phyloP scores from a whole-genome alignment of 1,284 basidiomycete genomes.

The Boletellus dicymbophilus region DNA sequence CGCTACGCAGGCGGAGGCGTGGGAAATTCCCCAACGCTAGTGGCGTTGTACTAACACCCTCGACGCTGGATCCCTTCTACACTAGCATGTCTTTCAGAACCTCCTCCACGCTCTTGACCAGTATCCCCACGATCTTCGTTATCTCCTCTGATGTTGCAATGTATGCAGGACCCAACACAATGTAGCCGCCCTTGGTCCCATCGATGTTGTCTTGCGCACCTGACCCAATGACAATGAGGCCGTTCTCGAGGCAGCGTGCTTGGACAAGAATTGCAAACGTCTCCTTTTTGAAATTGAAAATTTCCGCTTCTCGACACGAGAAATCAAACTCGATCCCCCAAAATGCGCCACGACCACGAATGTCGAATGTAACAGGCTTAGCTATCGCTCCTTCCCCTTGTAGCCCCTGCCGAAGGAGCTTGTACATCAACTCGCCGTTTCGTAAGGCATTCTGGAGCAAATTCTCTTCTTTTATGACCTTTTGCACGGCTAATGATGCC shows the following conservation, averaged over 20 bases:
- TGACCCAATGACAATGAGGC: constrained; percentile 71
- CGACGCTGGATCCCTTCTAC: constrained; percentile 1
- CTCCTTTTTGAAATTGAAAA: constrained; percentile 51
- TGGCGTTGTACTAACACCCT: constrained; percentile 4
- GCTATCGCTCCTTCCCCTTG: constrained; percentile 53
- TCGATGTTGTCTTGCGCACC: constrained; percentile 67
- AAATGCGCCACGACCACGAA: constrained; percentile 80
- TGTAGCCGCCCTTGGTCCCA: constrained; percentile 70
- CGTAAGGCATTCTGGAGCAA: constrained; percentile 65
- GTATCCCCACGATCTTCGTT: constrained; percentile 61
- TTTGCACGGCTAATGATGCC: constrained; percentile 78
- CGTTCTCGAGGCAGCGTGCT: constrained; percentile 62
- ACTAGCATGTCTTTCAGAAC: constrained; percentile 43
- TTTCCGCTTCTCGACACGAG: constrained; percentile 38
- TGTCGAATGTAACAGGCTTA: constrained; percentile 69
- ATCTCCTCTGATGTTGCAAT: constrained; percentile 69
- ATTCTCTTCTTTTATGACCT: constrained; percentile 67
- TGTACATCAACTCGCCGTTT: constrained; percentile 64
- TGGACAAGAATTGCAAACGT: constrained; percentile 66
- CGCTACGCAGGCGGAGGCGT: constrained; percentile 30
- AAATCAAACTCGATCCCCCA: constrained; percentile 85
- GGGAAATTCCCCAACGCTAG: constrained; percentile 25
- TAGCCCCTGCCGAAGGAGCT: constrained; percentile 56
- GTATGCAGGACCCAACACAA: constrained; percentile 74
- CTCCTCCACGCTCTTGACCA: constrained; percentile 65